Base-by-base conservation (phyloP, 2,329 filamentous ascomycete species). In the Hymenoscyphus occultus region DNA sequence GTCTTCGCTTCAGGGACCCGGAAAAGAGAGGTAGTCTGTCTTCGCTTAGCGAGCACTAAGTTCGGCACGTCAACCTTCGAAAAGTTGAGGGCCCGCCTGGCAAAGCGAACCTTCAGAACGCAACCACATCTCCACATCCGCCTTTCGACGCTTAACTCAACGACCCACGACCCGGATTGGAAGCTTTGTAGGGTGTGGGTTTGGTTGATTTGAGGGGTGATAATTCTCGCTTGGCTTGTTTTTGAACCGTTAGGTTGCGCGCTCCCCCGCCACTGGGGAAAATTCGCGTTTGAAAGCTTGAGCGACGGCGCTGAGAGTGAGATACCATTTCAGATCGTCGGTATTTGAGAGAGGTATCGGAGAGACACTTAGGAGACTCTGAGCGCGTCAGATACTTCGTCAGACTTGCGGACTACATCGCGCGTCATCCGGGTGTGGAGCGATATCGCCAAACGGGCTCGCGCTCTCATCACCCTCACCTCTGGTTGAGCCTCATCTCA, bases 11-110 rank as follows among this genome's bases (percentile, higher is more conserved):
- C 48, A 54, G 48, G 48, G 48, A 54, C 19, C 48, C 22, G 22
- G 22, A 19, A 19, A 22, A 22, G 22, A 54, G 22, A 13, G 45
- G 48, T 22, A 54, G 48, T 54, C 48, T 28, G 28, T 28, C 6
- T 35, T 51, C 45, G 45, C 45, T 51, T 51, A 51, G 7, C 45
- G 45, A 51, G 19, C 45, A 51, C 45, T 51, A 51, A 51, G 45
- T 54, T 45, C 48, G 48, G 48, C 48, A 54, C 48, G 48, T 54
- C 48, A 28, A 54, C 48, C 48, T 54, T 54, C 19, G 22, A 54
- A 54, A 51, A 54, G 19, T 19, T 54, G 12, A 22, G 28, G 28
- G 28, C 28, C 28, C 28, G 28, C 48, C 48, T 54, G 22, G 48
- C 22, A 7, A 28, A 28, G 48, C 22, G 22, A 54, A 28, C n/a